Percentiles rank a stretch among this genome's conserved stretches.
Evolutionary conservation across 768 basidiomycete species (phyloP).

Genomic region (Lepiota venenata): DNA sequence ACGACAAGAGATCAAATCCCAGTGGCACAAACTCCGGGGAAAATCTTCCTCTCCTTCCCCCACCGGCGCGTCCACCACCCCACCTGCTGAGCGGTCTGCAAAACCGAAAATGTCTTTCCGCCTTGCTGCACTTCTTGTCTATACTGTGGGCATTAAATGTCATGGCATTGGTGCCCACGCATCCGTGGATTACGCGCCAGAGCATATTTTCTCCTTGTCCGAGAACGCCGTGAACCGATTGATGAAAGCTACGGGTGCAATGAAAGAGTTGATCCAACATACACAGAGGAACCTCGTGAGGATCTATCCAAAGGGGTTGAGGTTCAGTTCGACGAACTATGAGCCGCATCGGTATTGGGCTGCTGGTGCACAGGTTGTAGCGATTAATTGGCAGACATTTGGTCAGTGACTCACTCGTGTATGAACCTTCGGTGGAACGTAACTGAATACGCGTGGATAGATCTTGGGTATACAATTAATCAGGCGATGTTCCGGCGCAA

Average conservation of each 20-base stretch:
- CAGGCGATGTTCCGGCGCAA: slow-evolving; percentile 95
- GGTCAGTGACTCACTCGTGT: slow-evolving; percentile 49
- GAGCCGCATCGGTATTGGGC: slow-evolving; percentile 89
- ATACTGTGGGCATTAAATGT: slow-evolving; percentile 95
- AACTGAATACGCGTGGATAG: slow-evolving; percentile 33
- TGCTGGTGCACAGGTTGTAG: slow-evolving; percentile 84
- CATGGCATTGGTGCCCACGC: slow-evolving; percentile 72
- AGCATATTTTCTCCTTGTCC: slow-evolving; percentile 92
- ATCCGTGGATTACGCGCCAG: slow-evolving; percentile 77
- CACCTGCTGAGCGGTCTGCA: slow-evolving; percentile 39
- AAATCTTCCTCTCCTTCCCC: slow-evolving; percentile 51
- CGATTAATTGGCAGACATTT: slow-evolving; percentile 97
- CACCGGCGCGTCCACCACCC: slow-evolving; percentile 48
- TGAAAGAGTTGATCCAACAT: slow-evolving; percentile 81
- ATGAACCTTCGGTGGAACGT: not conserved
- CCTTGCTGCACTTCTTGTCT: slow-evolving; percentile 77
- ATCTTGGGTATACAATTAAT: slow-evolving; percentile 89
- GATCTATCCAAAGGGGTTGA: slow-evolving; percentile 81
- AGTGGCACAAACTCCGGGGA: slow-evolving; percentile 24
- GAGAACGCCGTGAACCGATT: slow-evolving; percentile 79
- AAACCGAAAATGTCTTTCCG: slow-evolving; percentile 73
- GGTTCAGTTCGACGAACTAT: slow-evolving; percentile 84
- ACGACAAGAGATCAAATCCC: slow-evolving; percentile 20
- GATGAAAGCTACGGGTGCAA: slow-evolving; percentile 48
- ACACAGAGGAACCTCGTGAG: slow-evolving; percentile 78